Evolutionary conservation across 2,329 filamentous ascomycete species (phyloP), one percentile per base, ranked within the genome.

Genomic region (Rhytidhysteron rufulum): DNA sequence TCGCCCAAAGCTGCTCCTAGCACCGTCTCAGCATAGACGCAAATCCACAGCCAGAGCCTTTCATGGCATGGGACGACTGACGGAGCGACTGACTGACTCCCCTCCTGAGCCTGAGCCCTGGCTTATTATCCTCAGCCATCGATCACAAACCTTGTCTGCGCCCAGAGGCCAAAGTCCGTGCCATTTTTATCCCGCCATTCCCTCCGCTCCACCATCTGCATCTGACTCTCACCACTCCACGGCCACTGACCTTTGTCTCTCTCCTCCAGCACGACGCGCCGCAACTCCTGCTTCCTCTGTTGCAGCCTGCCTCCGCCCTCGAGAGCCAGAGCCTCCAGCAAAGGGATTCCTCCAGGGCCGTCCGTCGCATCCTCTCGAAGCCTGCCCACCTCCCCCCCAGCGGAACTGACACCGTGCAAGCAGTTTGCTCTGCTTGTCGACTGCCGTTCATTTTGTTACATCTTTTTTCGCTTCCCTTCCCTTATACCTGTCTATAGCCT

Each of bases 401-500:
- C n/a, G n/a, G n/a, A n/a, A n/a, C n/a, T n/a, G n/a, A n/a, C n/a
- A n/a, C n/a, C n/a, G n/a, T n/a, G 7, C 19, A 24, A 33, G 31
- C 29, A 31, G 30, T 34, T 39, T 40, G 30, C 40, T 38, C 25
- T 37, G 38, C 34, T 30, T 37, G 39, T 44, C 42, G 36, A 43
- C 49, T n/a, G 41, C 47, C 42, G 37, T 38, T 37, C 42, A n/a
- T n/a, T n/a, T n/a, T n/a, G 53, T 55, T 50, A 48, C 54, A 56
- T 51, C 47, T 7, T 30, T n/a, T n/a, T n/a, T n/a, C n/a, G n/a
- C n/a, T n/a, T 50, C 39, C 44, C 50, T 57, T 50, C 51, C 42
- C 51, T 49, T 38, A 42, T 44, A 49, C 51, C 40, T 53, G 49
- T 50, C 57, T 57, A 51, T 44, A 49, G 51, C 40, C 51, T 48